phyloP scores from a whole-genome alignment of 495 filamentous ascomycete species.

The Penicillium waksmanii region DNA sequence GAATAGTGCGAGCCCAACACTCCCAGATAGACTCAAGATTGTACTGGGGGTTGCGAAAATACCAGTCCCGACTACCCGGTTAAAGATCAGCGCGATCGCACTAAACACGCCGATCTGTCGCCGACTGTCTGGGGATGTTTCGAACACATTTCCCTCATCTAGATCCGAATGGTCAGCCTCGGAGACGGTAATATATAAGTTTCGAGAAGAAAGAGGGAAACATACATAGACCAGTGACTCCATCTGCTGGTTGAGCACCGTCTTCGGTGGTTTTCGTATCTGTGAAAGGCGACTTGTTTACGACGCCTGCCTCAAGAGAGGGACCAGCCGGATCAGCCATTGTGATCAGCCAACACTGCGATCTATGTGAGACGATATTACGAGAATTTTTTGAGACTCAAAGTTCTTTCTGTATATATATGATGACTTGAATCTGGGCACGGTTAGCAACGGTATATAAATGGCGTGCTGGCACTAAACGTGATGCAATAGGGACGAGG shows the following conservation, averaged over 20 bases:
- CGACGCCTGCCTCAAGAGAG: conserved; percentile 11
- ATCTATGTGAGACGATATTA: not conserved
- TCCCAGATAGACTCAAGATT: conserved; percentile 57
- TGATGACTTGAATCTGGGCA: not conserved
- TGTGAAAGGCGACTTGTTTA: conserved; percentile 21
- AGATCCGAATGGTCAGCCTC: not conserved
- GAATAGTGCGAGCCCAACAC: conserved; percentile 55
- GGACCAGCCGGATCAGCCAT: conserved; percentile 15
- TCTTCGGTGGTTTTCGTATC: conserved; percentile 33
- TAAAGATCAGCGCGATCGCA: conserved; percentile 65
- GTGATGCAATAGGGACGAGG: conserved; percentile 38
- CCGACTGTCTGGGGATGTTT: conserved; percentile 64
- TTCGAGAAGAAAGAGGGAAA: not conserved
- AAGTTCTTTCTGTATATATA: not conserved
- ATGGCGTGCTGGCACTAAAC: conserved; percentile 45
- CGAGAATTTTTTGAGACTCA: conserved; percentile 4
- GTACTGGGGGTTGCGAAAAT: conserved; percentile 65
- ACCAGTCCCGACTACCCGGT: conserved; percentile 68
- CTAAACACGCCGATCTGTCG: conserved; percentile 64
- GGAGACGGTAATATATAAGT: not conserved
- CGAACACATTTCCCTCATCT: conserved; percentile 59
- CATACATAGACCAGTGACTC: conserved; percentile 44
- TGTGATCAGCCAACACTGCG: not conserved
- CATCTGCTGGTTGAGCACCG: conserved; percentile 35
- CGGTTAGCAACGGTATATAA: conserved; percentile 28